Conservation (phyloP, 177 flowering plant genomes). For the Tripterygium wilfordii region DNA sequence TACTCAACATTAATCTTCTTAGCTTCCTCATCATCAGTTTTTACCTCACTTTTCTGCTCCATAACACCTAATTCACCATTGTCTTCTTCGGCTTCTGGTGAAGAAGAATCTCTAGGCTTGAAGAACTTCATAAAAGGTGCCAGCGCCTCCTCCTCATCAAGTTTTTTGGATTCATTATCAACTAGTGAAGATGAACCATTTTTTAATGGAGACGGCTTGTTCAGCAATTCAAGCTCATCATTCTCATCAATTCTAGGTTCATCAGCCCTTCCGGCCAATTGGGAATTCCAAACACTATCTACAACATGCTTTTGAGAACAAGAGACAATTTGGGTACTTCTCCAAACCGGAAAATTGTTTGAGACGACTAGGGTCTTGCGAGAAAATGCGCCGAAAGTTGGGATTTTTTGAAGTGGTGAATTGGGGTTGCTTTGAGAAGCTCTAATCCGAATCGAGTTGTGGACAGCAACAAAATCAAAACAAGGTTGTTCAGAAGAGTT, state of each 20-base stretch:
- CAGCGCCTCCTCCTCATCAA: conserved; percentile 49
- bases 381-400: conserved; percentile 1
- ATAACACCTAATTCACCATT: conserved; percentile 12
- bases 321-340: conserved; percentile 29
- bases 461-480: too few relatives aligned
- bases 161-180: conserved; percentile 19
- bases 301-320: conserved; percentile 35
- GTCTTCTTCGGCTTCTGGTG: conserved; percentile 21
- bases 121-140: conserved; percentile 84
- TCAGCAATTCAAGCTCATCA: conserved; percentile 59
- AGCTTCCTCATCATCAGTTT: conserved; percentile 3
- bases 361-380: conserved; percentile 7
- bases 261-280: conserved; percentile 20
- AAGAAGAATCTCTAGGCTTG: conserved; percentile 37
- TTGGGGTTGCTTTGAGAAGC: too few relatives aligned
- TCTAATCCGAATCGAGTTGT: too few relatives aligned
- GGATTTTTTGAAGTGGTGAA: conserved; percentile 2
- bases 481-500: conserved; percentile 4
- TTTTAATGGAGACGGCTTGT: conserved; percentile 49
- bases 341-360: conserved; percentile 15
- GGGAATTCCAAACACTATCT: conserved; percentile 32
- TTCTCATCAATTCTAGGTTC: conserved; percentile 23
- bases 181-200: conserved; percentile 24
- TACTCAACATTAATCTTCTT: conserved; percentile 54
- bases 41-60: conserved; percentile 10